Base-by-base conservation (phyloP, 441 rosid species). In the Hypseocharis bilobata region DNA sequence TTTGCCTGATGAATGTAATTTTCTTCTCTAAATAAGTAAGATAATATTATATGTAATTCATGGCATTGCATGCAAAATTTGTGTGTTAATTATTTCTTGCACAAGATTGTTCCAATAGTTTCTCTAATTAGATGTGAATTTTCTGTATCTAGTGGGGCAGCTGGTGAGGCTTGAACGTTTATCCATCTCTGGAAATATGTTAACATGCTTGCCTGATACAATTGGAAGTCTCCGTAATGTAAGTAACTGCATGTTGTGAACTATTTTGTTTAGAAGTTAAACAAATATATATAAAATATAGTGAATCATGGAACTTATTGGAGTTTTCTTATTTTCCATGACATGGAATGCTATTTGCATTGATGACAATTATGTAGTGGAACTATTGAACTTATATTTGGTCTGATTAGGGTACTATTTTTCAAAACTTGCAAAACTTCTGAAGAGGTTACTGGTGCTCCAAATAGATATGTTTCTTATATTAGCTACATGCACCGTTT, bases 191-290 rank as follows among this genome's bases (percentile, higher is more conserved):
- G 85, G 86, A 75, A 92, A 92, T 64, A 64, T 81, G 83, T 79
- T 92, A 71, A 66, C 72, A 17, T 67, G 70, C 83, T 79, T 92
- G 87, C 98, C 96, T 0, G 89, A 88, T 54, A 89, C 98, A 28
- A 86, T 92, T 77, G 98, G 98, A 73, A 92, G 96, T 76, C 74
- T 92, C 77, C 96, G 92, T 69, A 88, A 85, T 80, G 96, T 89
- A 77, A 85, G 98, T 83, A 55, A 29, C 65, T 74, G 27, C 10
- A 27, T 67, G 54, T 61, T 13, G 19, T 58, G 64, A 42, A 70
- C 36, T 19, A 49, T 49, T 20, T 19, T 49, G 55, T 49, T 49
- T 20, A 4, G 20, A 47, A 47, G 5, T 44, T 44, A 17, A 16
- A 17, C 54, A 47, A 16, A 3, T 47, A 6, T 23, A 47, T 44